Base-by-base conservation (phyloP, 1,284 basidiomycete genomes). In the Agroathelia rolfsii region DNA sequence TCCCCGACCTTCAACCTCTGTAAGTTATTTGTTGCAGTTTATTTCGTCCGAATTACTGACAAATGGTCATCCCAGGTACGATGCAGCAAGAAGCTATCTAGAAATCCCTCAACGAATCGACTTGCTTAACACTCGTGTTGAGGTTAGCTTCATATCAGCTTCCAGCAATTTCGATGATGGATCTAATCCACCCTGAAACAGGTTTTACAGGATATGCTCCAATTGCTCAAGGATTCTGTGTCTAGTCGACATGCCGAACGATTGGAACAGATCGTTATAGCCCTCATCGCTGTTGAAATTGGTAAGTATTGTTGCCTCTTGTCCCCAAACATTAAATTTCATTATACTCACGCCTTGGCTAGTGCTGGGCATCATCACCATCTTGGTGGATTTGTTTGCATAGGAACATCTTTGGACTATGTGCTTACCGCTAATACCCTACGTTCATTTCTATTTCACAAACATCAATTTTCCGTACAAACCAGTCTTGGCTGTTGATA, bases 151-250 rank as follows among this genome's bases (percentile, higher is more conserved):
- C 8, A 16, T 30, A 14, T 28, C n/a, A n/a, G n/a, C n/a, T n/a
- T n/a, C n/a, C n/a, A n/a, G n/a, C n/a, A n/a, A n/a, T n/a, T n/a
- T n/a, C n/a, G n/a, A n/a, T n/a, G n/a, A n/a, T n/a, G n/a, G n/a
- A n/a, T n/a, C n/a, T n/a, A n/a, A n/a, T 29, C 30, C 12, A 34
- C 19, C 11, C 33, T 20, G 36, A 14, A 20, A 30, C 44, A 88
- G 84, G 84, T 96, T 38, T 62, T 97, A 24, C 92, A 97, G 66
- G 92, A 97, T 53, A 95, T 97, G 87, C 73, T 97, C 6, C 85
- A 92, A 53, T 69, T 97, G 34, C 65, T 97, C 30, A 96, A 96
- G 59, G 93, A 96, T 58, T 85, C 86, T 6, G 93, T 95, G 21
- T 89, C 88, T 14, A 88, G 79, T 41, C 76, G 78, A 47, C 92